These are phyloP conservation scores for Coniochaeta pulveracea DNA, from an alignment of 2,329 filamentous ascomycete genomes.

Conservation along the genomic window DNA sequence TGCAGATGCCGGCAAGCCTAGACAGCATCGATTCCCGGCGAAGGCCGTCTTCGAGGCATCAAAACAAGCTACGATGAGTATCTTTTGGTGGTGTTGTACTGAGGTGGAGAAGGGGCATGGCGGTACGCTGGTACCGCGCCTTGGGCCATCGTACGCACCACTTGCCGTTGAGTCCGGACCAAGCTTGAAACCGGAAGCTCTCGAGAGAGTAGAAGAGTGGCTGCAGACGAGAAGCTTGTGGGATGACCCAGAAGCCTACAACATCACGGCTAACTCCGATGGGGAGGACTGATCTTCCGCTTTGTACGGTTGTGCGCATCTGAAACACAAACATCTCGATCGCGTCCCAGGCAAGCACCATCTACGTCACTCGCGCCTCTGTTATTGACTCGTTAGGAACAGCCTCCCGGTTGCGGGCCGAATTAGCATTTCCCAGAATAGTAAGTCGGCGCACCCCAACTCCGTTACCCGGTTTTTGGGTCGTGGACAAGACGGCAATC, in stretches of 20 bases:
- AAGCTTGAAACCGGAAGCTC: background rate
- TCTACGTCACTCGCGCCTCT: no score
- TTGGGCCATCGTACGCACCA: background rate
- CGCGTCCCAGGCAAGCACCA: no score
- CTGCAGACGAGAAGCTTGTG: slow-evolving; percentile 1
- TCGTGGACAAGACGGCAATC: no score
- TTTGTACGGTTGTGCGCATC: no score
- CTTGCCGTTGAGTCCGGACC: background rate
- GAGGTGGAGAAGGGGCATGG: background rate
- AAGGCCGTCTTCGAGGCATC: background rate
- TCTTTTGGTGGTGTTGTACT: slow-evolving; percentile 1
- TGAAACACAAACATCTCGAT: no score
- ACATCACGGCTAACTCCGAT: background rate
- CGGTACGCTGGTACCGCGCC: background rate
- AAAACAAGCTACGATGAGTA: background rate
- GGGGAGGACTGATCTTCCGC: no score
- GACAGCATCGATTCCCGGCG: background rate
- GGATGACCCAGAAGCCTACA: background rate
- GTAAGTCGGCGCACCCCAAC: no score
- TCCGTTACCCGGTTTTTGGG: no score
- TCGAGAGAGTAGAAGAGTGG: slow-evolving; percentile 1
- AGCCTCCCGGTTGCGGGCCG: no score
- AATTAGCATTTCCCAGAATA: no score
- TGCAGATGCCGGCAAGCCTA: background rate
- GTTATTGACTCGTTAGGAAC: no score